Evolutionary conservation across 768 basidiomycete genomes (phyloP).

Genomic region (Agaricus bisporus): DNA sequence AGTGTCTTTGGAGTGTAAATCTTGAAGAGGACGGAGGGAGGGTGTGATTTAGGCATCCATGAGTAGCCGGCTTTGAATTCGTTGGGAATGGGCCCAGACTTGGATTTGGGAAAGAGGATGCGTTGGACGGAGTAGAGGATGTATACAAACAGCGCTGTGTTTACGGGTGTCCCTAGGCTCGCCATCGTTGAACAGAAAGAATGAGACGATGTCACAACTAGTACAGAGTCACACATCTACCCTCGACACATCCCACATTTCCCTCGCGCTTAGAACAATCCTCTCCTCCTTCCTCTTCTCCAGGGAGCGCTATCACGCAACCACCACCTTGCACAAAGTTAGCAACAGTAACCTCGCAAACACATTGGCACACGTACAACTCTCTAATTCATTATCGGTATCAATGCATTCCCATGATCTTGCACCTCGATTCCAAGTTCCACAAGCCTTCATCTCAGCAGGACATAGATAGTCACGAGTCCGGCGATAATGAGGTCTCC

Average conservation of each 20-base stretch:
- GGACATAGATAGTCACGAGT: conserved; percentile 27
- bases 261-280: conserved; percentile 47
- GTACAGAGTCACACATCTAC: conserved; percentile 32
- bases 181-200: no score
- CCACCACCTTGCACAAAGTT: conserved; percentile 35
- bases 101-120: conserved; percentile 63
- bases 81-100: conserved; percentile 38
- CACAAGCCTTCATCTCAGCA: conserved; percentile 34
- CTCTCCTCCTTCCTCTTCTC: conserved; percentile 25
- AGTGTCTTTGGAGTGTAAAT: conserved; percentile 78
- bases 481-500: conserved; percentile 21
- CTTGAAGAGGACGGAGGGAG: conserved; percentile 70
- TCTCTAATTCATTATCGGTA: conserved; percentile 41
- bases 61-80: conserved; percentile 84
- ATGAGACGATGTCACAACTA: no score
- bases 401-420: conserved; percentile 46
- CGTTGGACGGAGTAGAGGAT: conserved; percentile 72
- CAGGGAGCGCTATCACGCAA: conserved; percentile 28
- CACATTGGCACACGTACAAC: conserved; percentile 33
- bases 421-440: conserved; percentile 30
- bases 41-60: conserved; percentile 85
- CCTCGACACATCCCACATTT: conserved; percentile 40
- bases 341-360: neutral
- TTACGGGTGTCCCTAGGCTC: conserved; percentile 76
- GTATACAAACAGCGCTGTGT: conserved; percentile 72